Conservation (phyloP, 306 rosid genomes). For the Carpinus viminea region DNA sequence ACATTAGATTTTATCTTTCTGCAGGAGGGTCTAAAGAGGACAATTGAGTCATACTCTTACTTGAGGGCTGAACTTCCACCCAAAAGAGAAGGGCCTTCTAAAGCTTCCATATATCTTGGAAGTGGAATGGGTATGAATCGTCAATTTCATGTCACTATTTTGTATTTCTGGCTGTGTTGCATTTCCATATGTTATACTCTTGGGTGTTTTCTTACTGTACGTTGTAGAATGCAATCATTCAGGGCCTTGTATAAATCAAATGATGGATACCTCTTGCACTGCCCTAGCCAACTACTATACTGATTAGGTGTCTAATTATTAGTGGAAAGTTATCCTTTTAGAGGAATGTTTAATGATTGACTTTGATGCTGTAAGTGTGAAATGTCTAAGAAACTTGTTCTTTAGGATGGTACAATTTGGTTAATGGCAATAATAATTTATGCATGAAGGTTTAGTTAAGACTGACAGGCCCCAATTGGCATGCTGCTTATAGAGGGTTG, state of each 20-base stretch:
- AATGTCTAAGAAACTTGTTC: not conserved
- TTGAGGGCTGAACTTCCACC: slow-evolving; percentile 66
- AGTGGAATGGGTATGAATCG: slow-evolving; percentile 69
- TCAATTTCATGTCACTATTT: slow-evolving; percentile 9
- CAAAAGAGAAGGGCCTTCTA: slow-evolving; percentile 80
- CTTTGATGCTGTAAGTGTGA: not conserved
- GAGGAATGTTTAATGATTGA: not conserved
- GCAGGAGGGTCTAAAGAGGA: slow-evolving; percentile 90
- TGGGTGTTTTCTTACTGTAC: not conserved
- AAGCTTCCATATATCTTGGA: slow-evolving; percentile 78
- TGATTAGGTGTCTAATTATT: slow-evolving; percentile 17
- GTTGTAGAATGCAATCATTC: too few species aligned
- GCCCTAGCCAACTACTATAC: not conserved
- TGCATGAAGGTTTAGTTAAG: not conserved
- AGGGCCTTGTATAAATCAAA: not conserved
- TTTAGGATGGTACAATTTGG: not conserved
- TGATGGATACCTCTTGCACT: slow-evolving; percentile 6
- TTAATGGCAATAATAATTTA: not conserved
- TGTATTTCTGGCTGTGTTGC: slow-evolving; percentile 4
- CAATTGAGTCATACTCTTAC: slow-evolving; percentile 79
- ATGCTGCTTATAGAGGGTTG: not conserved
- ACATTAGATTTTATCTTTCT: slow-evolving; percentile 32
- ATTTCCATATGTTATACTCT: slow-evolving; percentile 7
- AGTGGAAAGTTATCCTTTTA: slow-evolving; percentile 4
- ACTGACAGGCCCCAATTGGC: not conserved